Conservation (phyloP, 2,329 filamentous ascomycete genomes). For the Leptographium procerum region DNA sequence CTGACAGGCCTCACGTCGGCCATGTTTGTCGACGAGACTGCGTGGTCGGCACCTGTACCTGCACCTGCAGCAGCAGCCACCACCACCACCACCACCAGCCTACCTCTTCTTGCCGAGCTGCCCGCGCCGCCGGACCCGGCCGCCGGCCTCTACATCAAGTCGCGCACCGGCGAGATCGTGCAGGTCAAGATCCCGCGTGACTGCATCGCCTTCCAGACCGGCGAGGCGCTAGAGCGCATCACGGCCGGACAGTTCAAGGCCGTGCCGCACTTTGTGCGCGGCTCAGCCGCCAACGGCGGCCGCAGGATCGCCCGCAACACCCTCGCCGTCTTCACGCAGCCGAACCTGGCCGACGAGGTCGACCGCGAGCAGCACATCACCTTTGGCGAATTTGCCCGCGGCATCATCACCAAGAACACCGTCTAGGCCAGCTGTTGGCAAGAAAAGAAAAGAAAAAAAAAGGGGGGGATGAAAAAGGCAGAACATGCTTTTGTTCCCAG, state of each 20-base stretch:
- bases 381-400: constrained; percentile 65
- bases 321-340: constrained; percentile 92
- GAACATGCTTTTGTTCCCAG: too few relatives aligned
- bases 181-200: constrained; percentile 87
- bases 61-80: constrained; percentile 10
- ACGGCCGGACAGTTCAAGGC: constrained; percentile 86
- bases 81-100: constrained; percentile 1
- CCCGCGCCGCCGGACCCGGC: constrained; percentile 65
- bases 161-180: constrained; percentile 67
- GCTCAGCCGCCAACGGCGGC: constrained; percentile 41
- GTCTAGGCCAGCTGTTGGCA: constrained; percentile 20
- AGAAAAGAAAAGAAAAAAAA: background rate
- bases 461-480: too few relatives aligned
- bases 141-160: constrained; percentile 89
- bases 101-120: constrained; percentile 56
- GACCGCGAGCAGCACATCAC: constrained; percentile 55
- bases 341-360: constrained; percentile 73
- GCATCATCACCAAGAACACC: constrained; percentile 48
- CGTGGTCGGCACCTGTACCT: background rate
- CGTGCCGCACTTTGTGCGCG: constrained; percentile 89
- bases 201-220: constrained; percentile 92
- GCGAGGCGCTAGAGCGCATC: constrained; percentile 82
- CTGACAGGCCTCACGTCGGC: constrained; percentile 87
- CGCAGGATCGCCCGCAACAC: constrained; percentile 67
- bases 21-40: constrained; percentile 82